A percentile compares a stretch with the other conserved stretches of the same genome.
Evolutionary conservation across 139 green algal species (phyloP).

Genomic region (Spirogloea muscicola): DNA sequence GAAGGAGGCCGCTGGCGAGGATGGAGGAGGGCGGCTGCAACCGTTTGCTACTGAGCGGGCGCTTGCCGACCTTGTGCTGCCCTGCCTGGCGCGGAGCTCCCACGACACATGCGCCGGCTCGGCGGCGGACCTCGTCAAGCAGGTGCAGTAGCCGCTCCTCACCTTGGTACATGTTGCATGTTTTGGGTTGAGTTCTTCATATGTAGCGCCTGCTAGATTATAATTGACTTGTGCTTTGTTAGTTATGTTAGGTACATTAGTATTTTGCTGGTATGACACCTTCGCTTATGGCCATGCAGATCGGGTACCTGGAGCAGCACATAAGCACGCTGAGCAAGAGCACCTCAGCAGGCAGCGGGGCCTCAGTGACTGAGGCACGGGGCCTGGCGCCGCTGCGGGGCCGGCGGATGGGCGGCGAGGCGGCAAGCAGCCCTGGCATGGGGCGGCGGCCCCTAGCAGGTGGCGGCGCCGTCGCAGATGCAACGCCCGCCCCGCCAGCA

Average conservation of each 20-base stretch:
- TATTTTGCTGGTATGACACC: too few relatives aligned
- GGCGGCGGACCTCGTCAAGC: constrained; percentile 15
- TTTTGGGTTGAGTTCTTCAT: too few relatives aligned
- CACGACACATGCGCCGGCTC: constrained; percentile 15
- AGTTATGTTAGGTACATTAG: too few relatives aligned
- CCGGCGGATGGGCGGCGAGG: too few relatives aligned
- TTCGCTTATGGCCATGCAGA: too few relatives aligned
- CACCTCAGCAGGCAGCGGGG: neutral
- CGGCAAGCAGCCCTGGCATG: neutral
- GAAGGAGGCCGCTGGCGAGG: too few relatives aligned
- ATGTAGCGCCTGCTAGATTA: too few relatives aligned
- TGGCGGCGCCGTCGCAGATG: neutral
- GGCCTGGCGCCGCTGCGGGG: neutral
- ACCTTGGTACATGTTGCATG: too few relatives aligned
- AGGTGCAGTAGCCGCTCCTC: too few relatives aligned
- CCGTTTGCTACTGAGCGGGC: constrained; percentile 33
- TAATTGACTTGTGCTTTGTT: too few relatives aligned
- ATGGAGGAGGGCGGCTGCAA: neutral
- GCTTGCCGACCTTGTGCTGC: constrained; percentile 36
- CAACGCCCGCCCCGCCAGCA: too few relatives aligned
- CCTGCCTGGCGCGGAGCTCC: constrained; percentile 15
- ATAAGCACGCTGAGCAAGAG: constrained; percentile 2
- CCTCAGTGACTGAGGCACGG: neutral
- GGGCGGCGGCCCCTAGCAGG: too few relatives aligned
- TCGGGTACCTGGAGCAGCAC: neutral